Evolutionary conservation across 2,329 filamentous ascomycete genomes (phyloP).

Genomic region (Talaromyces pinophilus): DNA sequence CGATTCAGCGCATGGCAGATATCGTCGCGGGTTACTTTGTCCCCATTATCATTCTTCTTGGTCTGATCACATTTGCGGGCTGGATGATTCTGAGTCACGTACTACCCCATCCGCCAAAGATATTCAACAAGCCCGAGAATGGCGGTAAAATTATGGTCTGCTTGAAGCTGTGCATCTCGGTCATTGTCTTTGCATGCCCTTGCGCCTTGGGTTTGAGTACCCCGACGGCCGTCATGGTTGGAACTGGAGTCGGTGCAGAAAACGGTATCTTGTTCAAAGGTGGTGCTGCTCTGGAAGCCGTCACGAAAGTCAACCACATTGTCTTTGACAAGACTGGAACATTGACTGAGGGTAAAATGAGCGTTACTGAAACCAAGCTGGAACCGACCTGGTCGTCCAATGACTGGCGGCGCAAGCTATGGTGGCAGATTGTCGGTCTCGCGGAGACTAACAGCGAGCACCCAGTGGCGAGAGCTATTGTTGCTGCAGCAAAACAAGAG

Average conservation of each 20-base stretch:
- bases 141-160: slow-evolving; percentile 96
- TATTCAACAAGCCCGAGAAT: slow-evolving; percentile 77
- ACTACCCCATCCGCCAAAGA: slow-evolving; percentile 77
- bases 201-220: slow-evolving; percentile 95
- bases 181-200: slow-evolving; percentile 96
- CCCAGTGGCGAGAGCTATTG: slow-evolving; percentile 87
- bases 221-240: slow-evolving; percentile 97
- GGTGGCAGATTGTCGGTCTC: slow-evolving; percentile 97
- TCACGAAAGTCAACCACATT: slow-evolving; percentile 85
- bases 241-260: slow-evolving; percentile 93
- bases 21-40: slow-evolving; percentile 92
- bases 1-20: slow-evolving; percentile 92
- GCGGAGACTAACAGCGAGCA: slow-evolving; percentile 95
- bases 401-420: slow-evolving; percentile 70
- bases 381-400: slow-evolving; percentile 68
- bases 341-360: slow-evolving; percentile 93
- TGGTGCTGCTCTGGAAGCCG: slow-evolving; percentile 84
- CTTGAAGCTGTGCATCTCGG: slow-evolving; percentile 94
- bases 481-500: slow-evolving; percentile 71
- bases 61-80: slow-evolving; percentile 77
- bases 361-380: slow-evolving; percentile 71
- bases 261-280: slow-evolving; percentile 98
- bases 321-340: slow-evolving; percentile 97
- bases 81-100: slow-evolving; percentile 97
- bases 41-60: slow-evolving; percentile 81